Evolutionary conservation across 148 eudicot species (phyloP).

Genomic region (Camellia sinensis): DNA sequence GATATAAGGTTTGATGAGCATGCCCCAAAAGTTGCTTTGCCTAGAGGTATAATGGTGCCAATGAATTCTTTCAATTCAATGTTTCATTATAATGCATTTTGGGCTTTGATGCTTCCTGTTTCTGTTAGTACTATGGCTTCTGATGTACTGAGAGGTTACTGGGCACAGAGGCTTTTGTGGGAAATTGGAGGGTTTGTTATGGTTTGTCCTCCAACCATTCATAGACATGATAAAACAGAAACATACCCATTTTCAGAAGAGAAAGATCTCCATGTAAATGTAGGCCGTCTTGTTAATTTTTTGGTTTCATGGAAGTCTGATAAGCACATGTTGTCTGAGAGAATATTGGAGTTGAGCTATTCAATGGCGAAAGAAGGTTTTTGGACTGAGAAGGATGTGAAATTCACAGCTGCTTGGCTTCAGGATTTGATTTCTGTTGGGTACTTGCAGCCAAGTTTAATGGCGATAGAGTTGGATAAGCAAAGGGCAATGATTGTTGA

Average conservation of each 20-base stretch:
- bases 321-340: constrained; percentile 20
- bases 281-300: constrained; percentile 30
- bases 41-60: constrained; percentile 38
- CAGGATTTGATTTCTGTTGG: constrained; percentile 39
- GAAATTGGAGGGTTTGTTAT: constrained; percentile 32
- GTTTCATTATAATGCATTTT: constrained; percentile 35
- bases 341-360: constrained; percentile 32
- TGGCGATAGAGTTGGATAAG: constrained; percentile 15
- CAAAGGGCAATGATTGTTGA: constrained; percentile 5
- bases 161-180: constrained; percentile 40
- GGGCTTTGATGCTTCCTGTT: constrained; percentile 40
- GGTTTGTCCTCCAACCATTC: constrained; percentile 37
- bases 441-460: constrained; percentile 26
- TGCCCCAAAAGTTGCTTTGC: constrained; percentile 39
- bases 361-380: constrained; percentile 32
- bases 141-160: constrained; percentile 42
- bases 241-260: constrained; percentile 33
- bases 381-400: constrained; percentile 34
- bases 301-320: constrained; percentile 26
- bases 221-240: constrained; percentile 25
- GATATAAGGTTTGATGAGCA: constrained; percentile 35
- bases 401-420: constrained; percentile 38
- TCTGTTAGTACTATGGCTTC: constrained; percentile 39
- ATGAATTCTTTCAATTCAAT: constrained; percentile 34
- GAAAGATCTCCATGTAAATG: constrained; percentile 41